Conservation (phyloP, 345 rosid genomes). For the Brassica rapa region DNA sequence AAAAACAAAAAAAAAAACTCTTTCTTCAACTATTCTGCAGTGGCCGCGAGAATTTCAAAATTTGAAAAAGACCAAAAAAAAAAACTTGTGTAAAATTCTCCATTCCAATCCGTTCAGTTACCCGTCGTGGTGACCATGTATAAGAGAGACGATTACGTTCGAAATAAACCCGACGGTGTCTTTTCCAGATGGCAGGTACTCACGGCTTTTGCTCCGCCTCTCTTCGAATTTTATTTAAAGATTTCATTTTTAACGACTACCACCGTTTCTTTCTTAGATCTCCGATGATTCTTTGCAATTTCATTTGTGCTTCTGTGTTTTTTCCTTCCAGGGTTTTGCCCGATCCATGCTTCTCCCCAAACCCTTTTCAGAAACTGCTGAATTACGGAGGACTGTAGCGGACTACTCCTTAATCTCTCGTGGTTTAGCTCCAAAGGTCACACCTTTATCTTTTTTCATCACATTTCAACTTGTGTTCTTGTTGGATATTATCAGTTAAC, state of each 20-base stretch:
- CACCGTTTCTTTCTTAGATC: not conserved
- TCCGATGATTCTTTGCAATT: not conserved
- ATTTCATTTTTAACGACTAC: not conserved
- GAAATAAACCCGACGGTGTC: conserved; percentile 63
- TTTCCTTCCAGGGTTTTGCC: conserved; percentile 22
- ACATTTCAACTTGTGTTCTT: conserved; percentile 1
- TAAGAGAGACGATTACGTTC: conserved; percentile 64
- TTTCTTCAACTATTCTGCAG: not conserved
- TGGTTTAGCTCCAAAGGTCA: conserved; percentile 39
- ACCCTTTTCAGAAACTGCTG: conserved; percentile 29
- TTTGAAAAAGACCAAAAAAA: not conserved
- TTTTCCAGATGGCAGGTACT: conserved; percentile 79
- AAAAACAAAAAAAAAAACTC: no score
- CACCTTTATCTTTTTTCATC: conserved; percentile 1
- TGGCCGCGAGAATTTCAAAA: conserved; percentile 14
- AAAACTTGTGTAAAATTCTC: not conserved
- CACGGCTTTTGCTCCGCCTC: no score
- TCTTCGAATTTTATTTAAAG: not conserved
- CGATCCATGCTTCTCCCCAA: conserved; percentile 32
- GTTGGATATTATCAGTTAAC: not conserved
- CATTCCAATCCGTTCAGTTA: not conserved
- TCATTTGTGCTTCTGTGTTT: conserved; percentile 13
- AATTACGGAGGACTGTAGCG: not conserved
- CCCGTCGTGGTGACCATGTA: conserved; percentile 33
- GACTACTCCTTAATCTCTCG: conserved; percentile 26